Evolutionary conservation across 2,329 filamentous ascomycete species (phyloP).

Genomic region (Microsporum canis): DNA sequence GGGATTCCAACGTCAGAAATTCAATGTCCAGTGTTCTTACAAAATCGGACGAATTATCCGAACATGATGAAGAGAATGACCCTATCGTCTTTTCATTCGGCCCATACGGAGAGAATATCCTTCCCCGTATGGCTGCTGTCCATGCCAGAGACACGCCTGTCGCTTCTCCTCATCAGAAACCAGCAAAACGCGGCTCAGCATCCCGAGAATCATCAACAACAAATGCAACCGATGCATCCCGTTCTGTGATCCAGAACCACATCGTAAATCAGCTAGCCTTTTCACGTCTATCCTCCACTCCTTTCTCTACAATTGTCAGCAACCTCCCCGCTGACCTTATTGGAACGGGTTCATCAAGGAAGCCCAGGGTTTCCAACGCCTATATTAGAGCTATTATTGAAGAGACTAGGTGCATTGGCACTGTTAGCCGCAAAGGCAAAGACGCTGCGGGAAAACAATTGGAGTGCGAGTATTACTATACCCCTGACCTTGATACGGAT

Average conservation of each 20-base stretch:
- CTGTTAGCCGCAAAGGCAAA: constrained; percentile 83
- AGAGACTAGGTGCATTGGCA: constrained; percentile 65
- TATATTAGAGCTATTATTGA: constrained; percentile 63
- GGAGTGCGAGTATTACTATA: constrained; percentile 95
- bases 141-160: constrained; percentile 54
- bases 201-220: constrained; percentile 21
- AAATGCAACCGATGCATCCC: constrained; percentile 15
- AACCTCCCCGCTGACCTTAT: constrained; percentile 59
- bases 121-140: constrained; percentile 72
- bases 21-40: constrained; percentile 26
- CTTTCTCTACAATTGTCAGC: constrained; percentile 76
- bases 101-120: constrained; percentile 73
- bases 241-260: constrained; percentile 53
- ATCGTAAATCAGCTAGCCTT: constrained; percentile 92
- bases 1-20: constrained; percentile 21
- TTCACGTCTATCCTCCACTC: constrained; percentile 82
- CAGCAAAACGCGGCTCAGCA: constrained; percentile 6
- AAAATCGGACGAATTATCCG: constrained; percentile 53
- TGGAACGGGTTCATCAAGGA: constrained; percentile 40
- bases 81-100: constrained; percentile 87
- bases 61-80: constrained; percentile 88
- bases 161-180: constrained; percentile 24
- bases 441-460: constrained; percentile 88
- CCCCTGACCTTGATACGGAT: constrained; percentile 76
- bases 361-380: constrained; percentile 40